Evolutionary conservation across 78 protist species (phyloP), one percentile per base, ranked within the genome.

Genomic region (Planoprotostelium fungivorum): DNA sequence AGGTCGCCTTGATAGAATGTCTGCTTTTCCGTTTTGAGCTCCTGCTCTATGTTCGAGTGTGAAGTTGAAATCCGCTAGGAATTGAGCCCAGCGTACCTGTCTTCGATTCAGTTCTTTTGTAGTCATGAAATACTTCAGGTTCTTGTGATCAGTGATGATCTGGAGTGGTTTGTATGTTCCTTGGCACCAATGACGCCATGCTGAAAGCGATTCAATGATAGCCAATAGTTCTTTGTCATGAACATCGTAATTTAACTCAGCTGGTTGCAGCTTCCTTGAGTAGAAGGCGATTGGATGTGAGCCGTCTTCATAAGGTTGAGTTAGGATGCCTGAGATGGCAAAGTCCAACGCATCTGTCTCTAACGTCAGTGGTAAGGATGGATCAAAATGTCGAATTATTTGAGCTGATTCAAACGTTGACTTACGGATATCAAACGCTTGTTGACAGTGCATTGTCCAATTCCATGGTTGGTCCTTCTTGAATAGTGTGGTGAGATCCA

Each of bases 91-190:
- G 1, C 92, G n/a, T 38, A 38, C 88, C 5, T 38, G 5, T 34
- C 34, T 0, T 36, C 35, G 10, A 85, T 90, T 34, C 23, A n/a
- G 29, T n/a, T 85, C 63, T 16, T 83, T 36, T 63, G 91, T 35
- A 29, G 63, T 10, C 38, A 16, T 25, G 73, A 83, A 1, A 38
- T 89, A 38, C 1, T 28, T 36, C 29, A 93, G 86, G 0, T 85
- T n/a, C 35, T n/a, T 9, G 86, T 93, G 95, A 36, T 93, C 95
- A 28, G 95, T 89, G 16, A 35, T 9, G 31, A 93, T 38, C 1
- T n/a, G 0, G 34, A 83, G 1, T 0, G 39, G 83, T 1, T 23
- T 73, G 37, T 5, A 16, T 25, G 73, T 51, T 51, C 86, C 28
- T 35, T 28, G 36, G 39, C 63, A 0, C 38, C 84, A 92, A 0